phyloP scores from a whole-genome alignment of 1,284 basidiomycete genomes.

The Lentinula novae-zelandiae region DNA sequence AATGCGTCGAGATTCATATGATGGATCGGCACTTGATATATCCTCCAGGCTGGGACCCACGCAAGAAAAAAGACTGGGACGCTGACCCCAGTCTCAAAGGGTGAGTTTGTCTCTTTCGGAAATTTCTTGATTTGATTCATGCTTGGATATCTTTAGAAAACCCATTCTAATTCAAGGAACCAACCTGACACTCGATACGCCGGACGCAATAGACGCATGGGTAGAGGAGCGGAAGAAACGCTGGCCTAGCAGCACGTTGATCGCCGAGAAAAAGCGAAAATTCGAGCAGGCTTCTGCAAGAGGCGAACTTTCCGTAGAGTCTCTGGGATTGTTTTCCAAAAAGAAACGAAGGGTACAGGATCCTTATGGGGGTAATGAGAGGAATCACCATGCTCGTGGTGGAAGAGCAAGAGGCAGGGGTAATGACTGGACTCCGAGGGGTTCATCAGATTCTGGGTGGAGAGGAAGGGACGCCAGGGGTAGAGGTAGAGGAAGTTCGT shows the following conservation, averaged over 20 bases:
- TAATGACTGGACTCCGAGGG: neutral
- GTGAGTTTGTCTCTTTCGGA: conserved; percentile 30
- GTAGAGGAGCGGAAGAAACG: conserved; percentile 81
- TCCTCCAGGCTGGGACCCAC: conserved; percentile 70
- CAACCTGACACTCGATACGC: conserved; percentile 70
- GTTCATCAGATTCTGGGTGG: neutral
- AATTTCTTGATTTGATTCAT: neutral
- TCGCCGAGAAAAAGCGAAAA: conserved; percentile 77
- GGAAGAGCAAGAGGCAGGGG: conserved; percentile 28
- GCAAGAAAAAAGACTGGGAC: conserved; percentile 65
- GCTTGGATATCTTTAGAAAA: conserved; percentile 42
- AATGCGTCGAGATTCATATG: conserved; percentile 79
- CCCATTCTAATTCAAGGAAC: conserved; percentile 80
- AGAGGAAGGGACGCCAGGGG: conserved; percentile 5
- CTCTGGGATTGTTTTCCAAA: conserved; percentile 33
- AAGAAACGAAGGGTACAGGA: conserved; percentile 30
- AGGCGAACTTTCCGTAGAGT: conserved; percentile 64
- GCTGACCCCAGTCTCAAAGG: conserved; percentile 73
- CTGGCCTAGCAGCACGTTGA: conserved; percentile 69
- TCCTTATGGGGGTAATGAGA: conserved; percentile 18
- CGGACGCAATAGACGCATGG: conserved; percentile 82
- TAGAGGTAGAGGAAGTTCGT: neutral
- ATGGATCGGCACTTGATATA: conserved; percentile 90
- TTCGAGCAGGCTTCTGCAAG: conserved; percentile 72
- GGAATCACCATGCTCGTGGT: conserved; percentile 27